Base-by-base conservation (phyloP, 2,329 filamentous ascomycete species). In the Ophiostoma montium region DNA sequence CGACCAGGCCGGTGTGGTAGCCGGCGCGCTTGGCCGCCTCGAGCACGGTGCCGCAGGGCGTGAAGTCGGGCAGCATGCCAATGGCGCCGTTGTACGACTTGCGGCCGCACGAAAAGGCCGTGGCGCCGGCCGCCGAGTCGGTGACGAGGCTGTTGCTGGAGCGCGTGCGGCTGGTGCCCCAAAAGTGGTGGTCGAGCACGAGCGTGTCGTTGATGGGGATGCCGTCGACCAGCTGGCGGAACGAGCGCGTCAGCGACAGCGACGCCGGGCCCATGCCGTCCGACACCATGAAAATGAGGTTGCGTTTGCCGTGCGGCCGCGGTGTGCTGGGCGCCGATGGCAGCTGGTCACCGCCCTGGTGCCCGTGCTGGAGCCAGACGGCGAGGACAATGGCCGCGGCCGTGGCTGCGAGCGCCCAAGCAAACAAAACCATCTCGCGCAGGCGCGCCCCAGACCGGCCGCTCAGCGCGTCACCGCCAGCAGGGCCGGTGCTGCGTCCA, bases 71-170 rank as follows among this genome's bases (percentile, higher is more conserved):
- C 15, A 94, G 72, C 48, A 94, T 84, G 10, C 87, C 85, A 57
- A 98, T 96, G 57, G 92, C 92, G 44, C 88, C 88, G 61, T 98
- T 98, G 70, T 98, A 98, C 63, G 83, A 94, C 76, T 98, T 98
- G 61, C 74, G 68, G 18, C 80, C 90, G 60, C 92, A 98, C 3
- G 86, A 88, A 64, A 98, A 98, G 1, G 92, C 92, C 0, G 92
- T 98, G 3, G 92, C 92, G 35, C 92, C 92, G n/a, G 92, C 92
- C 5, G 92, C 92, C 52, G 86, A 94, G 65, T 98, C 92, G 1
- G 92, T 98, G 47, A 98, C 84, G 53, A 96, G 70, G 50, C 83
- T 90, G 60, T 76, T 87, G 56, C 78, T 82, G 47, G 86, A 94
- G 50, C 88, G 75, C 18, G 92, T 98, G 52, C 92, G 76, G 55